phyloP scores from a whole-genome alignment of 1,284 basidiomycete genomes.

The Pseudozyma thailandica region DNA sequence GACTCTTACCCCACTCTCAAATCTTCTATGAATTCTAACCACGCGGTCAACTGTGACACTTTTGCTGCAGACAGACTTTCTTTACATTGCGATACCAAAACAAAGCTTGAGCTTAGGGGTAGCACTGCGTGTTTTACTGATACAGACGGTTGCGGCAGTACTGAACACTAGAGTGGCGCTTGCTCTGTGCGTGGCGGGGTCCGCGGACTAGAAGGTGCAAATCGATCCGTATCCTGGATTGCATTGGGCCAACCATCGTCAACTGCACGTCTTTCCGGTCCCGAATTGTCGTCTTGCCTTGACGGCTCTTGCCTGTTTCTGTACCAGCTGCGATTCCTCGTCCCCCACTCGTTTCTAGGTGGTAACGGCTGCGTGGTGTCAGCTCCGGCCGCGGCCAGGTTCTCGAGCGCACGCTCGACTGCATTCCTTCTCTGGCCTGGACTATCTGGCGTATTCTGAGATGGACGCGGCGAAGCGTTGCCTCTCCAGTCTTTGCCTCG shows the following conservation, averaged over 20 bases:
- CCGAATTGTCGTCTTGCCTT: neutral
- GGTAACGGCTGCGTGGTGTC: neutral
- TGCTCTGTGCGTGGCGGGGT: conserved; percentile 19
- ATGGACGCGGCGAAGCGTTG: neutral
- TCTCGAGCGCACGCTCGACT: conserved; percentile 26
- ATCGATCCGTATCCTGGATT: conserved; percentile 1
- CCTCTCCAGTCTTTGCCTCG: conserved; percentile 4
- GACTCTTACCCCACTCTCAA: too few relatives aligned
- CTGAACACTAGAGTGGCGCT: neutral
- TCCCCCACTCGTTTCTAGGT: conserved; percentile 1
- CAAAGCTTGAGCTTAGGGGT: too few relatives aligned
- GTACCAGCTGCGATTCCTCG: conserved; percentile 11
- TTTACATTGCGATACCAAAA: too few relatives aligned
- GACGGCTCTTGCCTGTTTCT: neutral
- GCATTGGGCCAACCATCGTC: neutral
- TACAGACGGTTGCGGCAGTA: too few relatives aligned
- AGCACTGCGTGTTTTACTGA: too few relatives aligned
- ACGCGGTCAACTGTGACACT: too few relatives aligned
- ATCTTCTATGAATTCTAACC: neutral
- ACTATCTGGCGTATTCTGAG: neutral
- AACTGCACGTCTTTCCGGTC: neutral
- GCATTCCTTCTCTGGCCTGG: conserved; percentile 17
- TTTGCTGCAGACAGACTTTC: too few relatives aligned
- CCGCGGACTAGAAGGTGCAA: conserved; percentile 2
- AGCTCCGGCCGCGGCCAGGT: conserved; percentile 16